Evolutionary conservation across 352 stramenopile species (phyloP).

Genomic region (Phytophthora fragariaefolia): DNA sequence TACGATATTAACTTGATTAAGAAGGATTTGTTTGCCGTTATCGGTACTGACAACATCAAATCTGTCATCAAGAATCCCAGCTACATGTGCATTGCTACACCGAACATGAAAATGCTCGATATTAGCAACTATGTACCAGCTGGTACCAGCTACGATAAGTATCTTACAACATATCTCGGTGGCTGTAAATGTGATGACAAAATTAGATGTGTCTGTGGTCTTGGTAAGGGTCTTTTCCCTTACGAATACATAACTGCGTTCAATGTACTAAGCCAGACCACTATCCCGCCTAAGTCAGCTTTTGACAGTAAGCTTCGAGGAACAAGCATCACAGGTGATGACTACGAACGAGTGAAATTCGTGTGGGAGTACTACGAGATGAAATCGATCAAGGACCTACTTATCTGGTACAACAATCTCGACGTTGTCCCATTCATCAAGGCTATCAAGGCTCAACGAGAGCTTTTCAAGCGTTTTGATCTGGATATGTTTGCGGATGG

Average conservation of each 20-base stretch:
- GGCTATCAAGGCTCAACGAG: not conserved
- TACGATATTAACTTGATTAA: conserved; percentile 43
- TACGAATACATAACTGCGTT: not conserved
- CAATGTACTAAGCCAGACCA: not conserved
- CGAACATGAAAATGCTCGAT: conserved; percentile 39
- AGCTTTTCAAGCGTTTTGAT: not conserved
- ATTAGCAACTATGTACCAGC: conserved; percentile 40
- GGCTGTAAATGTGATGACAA: conserved; percentile 44
- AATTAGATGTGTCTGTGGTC: conserved; percentile 32
- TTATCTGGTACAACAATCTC: not conserved
- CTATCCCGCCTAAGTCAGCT: not conserved
- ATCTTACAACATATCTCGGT: conserved; percentile 40
- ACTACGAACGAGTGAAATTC: not conserved
- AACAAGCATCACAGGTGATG: not conserved
- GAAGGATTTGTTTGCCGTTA: conserved; percentile 32
- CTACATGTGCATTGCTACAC: conserved; percentile 44
- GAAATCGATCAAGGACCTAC: not conserved
- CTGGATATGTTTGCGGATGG: not conserved
- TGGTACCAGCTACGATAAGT: conserved; percentile 37
- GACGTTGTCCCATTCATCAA: not conserved
- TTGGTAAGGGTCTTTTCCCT: not conserved
- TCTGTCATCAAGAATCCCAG: conserved; percentile 36
- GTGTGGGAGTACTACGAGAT: not conserved
- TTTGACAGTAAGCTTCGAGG: not conserved
- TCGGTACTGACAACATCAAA: conserved; percentile 18